Conservation (phyloP, 495 filamentous ascomycete genomes). For the Penicillium roqueforti region DNA sequence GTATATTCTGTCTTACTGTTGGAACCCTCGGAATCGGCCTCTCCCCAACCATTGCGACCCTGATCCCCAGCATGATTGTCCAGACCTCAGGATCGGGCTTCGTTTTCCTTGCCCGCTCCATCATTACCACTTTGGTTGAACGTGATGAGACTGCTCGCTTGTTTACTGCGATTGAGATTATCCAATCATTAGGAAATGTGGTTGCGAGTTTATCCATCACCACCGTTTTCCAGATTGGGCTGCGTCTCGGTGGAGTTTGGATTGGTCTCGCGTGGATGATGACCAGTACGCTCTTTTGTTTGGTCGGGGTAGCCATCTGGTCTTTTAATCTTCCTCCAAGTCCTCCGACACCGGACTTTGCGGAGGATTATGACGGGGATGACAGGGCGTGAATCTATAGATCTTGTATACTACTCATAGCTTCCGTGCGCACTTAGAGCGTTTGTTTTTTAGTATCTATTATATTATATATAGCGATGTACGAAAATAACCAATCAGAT, state of each 20-base stretch:
- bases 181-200: slow-evolving; percentile 53
- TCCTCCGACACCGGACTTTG: slow-evolving; percentile 17
- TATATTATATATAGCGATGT: neutral
- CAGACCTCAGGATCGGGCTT: slow-evolving; percentile 48
- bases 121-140: slow-evolving; percentile 50
- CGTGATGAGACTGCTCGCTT: slow-evolving; percentile 52
- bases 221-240: slow-evolving; percentile 48
- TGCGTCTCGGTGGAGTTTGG: slow-evolving; percentile 48
- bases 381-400: slow-evolving; percentile 8
- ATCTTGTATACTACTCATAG: slow-evolving; percentile 20
- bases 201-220: slow-evolving; percentile 52
- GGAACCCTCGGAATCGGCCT: slow-evolving; percentile 47
- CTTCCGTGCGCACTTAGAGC: neutral
- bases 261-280: slow-evolving; percentile 53
- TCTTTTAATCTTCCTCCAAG: slow-evolving; percentile 33
- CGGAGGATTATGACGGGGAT: slow-evolving; percentile 24
- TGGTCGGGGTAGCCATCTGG: slow-evolving; percentile 39
- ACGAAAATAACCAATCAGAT: neutral
- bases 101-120: slow-evolving; percentile 43
- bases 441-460: neutral
- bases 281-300: slow-evolving; percentile 38
- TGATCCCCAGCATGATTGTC: slow-evolving; percentile 45
- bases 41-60: slow-evolving; percentile 32
- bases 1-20: slow-evolving; percentile 42
- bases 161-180: slow-evolving; percentile 53